Percentiles rank a stretch among this genome's conserved stretches.
phyloP scores from a whole-genome alignment of 2,329 filamentous ascomycete species.

The Trichocomaceae sp. region DNA sequence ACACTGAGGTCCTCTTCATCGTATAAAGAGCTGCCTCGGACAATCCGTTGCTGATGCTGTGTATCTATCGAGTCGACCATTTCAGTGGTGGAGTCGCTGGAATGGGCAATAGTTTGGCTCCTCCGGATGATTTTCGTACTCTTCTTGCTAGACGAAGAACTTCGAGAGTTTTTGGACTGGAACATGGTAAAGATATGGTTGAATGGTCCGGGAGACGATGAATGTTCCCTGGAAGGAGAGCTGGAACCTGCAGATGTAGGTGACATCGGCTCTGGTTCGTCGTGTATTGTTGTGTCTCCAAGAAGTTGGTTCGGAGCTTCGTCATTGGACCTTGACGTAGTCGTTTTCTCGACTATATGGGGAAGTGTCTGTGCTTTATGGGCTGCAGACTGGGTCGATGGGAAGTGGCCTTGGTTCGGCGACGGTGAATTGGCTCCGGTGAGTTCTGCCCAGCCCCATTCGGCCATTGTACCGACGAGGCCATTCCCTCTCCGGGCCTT shows the following conservation, averaged over 20 bases:
- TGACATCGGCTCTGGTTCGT: conserved; percentile 14
- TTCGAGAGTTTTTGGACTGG: conserved; percentile 52
- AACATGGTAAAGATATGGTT: conserved; percentile 68
- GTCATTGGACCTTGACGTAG: background rate
- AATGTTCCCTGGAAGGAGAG: conserved; percentile 15
- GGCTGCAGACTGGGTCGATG: conserved; percentile 23
- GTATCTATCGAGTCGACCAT: conserved; percentile 1
- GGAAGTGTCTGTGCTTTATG: background rate
- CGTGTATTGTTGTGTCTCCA: conserved; percentile 8
- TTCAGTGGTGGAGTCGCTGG: conserved; percentile 17
- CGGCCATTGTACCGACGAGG: conserved; percentile 83
- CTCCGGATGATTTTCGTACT: conserved; percentile 62
- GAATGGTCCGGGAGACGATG: conserved; percentile 44
- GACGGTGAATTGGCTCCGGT: conserved; percentile 60
- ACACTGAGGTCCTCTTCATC: conserved; percentile 52
- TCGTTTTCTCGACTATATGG: background rate
- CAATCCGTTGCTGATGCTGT: conserved; percentile 25
- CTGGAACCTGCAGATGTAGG: conserved; percentile 4
- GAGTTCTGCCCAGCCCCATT: conserved; percentile 90
- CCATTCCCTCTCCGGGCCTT: conserved; percentile 90
- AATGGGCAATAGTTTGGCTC: conserved; percentile 61
- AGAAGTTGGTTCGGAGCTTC: conserved; percentile 17
- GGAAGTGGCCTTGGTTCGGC: conserved; percentile 37
- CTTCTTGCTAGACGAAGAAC: conserved; percentile 34
- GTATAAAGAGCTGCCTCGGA: conserved; percentile 46